phyloP scores from a whole-genome alignment of 371 early-diverging fungal species.

The Mortierella sp. region DNA sequence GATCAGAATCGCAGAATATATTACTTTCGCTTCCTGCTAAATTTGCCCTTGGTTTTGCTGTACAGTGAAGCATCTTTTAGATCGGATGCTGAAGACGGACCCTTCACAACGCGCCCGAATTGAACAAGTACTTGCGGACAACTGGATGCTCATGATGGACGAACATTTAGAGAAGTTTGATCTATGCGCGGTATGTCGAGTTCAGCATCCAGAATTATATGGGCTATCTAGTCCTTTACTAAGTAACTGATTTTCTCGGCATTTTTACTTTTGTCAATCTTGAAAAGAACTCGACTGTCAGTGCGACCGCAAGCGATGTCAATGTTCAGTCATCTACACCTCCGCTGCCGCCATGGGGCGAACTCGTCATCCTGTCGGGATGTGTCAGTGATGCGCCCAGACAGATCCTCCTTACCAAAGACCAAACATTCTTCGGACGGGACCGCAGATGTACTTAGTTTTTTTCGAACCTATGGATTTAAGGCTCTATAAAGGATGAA shows the following conservation, averaged over 20 bases:
- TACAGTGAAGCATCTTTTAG: constrained; percentile 16
- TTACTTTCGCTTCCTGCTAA: background rate
- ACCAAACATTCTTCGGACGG: constrained; percentile 8
- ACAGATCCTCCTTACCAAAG: constrained; percentile 5
- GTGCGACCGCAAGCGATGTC: background rate
- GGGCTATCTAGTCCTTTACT: no score
- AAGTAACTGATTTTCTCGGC: no score
- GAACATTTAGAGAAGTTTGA: constrained; percentile 27
- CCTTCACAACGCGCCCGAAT: constrained; percentile 22
- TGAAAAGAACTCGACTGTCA: no score
- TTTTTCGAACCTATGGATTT: no score
- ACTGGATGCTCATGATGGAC: constrained; percentile 39
- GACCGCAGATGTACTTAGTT: constrained; percentile 1
- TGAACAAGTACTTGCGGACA: background rate
- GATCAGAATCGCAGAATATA: no score
- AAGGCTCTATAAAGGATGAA: no score
- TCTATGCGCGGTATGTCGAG: constrained; percentile 5
- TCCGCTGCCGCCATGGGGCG: no score
- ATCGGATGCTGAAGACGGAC: constrained; percentile 16
- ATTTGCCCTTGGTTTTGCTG: background rate
- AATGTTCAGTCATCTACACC: no score
- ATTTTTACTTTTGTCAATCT: no score
- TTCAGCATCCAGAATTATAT: no score
- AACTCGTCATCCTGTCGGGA: constrained; percentile 13
- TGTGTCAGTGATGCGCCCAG: constrained; percentile 29